A percentile compares a stretch with the other conserved stretches of the same genome.
These are phyloP conservation scores for Apiosordaria backusii DNA, from an alignment of 495 filamentous ascomycete species.

Conservation along the genomic window DNA sequence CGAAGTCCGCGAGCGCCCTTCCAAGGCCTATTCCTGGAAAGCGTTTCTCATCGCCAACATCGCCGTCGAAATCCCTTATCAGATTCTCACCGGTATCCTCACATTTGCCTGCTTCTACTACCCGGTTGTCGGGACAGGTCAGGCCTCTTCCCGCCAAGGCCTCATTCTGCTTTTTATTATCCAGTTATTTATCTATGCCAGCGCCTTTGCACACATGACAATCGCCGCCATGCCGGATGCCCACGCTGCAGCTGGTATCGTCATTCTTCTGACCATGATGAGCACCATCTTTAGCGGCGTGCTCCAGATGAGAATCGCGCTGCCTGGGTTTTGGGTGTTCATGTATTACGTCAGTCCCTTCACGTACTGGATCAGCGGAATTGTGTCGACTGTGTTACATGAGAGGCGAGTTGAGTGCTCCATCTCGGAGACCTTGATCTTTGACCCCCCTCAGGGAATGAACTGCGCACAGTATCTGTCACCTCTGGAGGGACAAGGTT, in stretches of 20 bases:
- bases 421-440: conserved; percentile 46
- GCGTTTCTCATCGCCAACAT: conserved; percentile 67
- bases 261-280: conserved; percentile 60
- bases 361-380: conserved; percentile 57
- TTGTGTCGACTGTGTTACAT: conserved; percentile 53
- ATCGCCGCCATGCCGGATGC: conserved; percentile 62
- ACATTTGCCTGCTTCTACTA: conserved; percentile 64
- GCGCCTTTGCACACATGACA: conserved; percentile 63
- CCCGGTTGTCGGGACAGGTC: conserved; percentile 49
- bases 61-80: conserved; percentile 70
- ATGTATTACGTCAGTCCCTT: conserved; percentile 68
- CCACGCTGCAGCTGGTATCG: conserved; percentile 59
- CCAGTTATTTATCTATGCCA: conserved; percentile 56
- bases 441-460: conserved; percentile 45
- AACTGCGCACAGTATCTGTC: conserved; percentile 30
- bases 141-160: conserved; percentile 51
- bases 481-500: conserved; percentile 20
- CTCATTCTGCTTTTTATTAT: conserved; percentile 58
- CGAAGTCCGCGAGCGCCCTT: conserved; percentile 64
- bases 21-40: conserved; percentile 69
- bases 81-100: conserved; percentile 56
- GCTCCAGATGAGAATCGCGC: conserved; percentile 42
- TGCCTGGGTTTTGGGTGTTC: conserved; percentile 70
- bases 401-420: conserved; percentile 52
- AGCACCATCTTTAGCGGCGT: conserved; percentile 52